Evolutionary conservation across 2,329 filamentous ascomycete genomes (phyloP).

Genomic region (Xylaria sp.): DNA sequence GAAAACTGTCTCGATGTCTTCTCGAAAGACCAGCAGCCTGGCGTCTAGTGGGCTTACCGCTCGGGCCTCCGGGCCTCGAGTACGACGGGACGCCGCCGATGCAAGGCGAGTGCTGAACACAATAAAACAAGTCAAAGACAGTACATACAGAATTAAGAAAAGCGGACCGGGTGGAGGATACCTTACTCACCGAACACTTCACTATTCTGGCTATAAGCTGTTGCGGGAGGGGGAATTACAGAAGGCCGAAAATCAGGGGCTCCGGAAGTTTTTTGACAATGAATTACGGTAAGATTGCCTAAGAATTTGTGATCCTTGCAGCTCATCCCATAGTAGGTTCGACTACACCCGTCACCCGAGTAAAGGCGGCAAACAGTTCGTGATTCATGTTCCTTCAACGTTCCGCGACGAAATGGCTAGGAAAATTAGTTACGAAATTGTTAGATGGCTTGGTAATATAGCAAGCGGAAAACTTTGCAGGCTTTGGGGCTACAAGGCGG

Average conservation of each 20-base stretch:
- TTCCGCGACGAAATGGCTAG: slow-evolving; percentile 1
- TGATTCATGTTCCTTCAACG: slow-evolving; percentile 7
- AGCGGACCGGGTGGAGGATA: slow-evolving; percentile 1
- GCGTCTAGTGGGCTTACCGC: not conserved
- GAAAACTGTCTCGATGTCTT: slow-evolving; percentile 2
- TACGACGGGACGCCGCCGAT: slow-evolving; percentile 1
- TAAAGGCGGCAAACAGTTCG: slow-evolving; percentile 15
- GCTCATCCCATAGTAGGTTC: slow-evolving; percentile 9
- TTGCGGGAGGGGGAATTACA: slow-evolving; percentile 7
- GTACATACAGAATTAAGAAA: slow-evolving; percentile 1
- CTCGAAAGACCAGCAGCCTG: not conserved
- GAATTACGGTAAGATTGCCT: not conserved
- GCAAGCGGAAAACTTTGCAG: not conserved
- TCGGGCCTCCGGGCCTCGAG: not conserved
- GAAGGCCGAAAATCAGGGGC: not conserved
- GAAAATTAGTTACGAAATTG: not conserved
- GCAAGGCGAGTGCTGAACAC: slow-evolving; percentile 7
- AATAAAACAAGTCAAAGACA: slow-evolving; percentile 8
- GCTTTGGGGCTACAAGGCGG: not conserved
- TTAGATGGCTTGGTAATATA: not conserved
- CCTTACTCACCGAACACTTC: slow-evolving; percentile 3
- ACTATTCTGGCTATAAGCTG: slow-evolving; percentile 4
- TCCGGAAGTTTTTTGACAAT: not conserved
- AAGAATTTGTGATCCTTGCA: too few relatives aligned
- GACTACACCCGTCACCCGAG: slow-evolving; percentile 6